These are phyloP conservation scores for Agarophyton chilense DNA, from an alignment of 23 red algal species.

Conservation along the genomic window DNA sequence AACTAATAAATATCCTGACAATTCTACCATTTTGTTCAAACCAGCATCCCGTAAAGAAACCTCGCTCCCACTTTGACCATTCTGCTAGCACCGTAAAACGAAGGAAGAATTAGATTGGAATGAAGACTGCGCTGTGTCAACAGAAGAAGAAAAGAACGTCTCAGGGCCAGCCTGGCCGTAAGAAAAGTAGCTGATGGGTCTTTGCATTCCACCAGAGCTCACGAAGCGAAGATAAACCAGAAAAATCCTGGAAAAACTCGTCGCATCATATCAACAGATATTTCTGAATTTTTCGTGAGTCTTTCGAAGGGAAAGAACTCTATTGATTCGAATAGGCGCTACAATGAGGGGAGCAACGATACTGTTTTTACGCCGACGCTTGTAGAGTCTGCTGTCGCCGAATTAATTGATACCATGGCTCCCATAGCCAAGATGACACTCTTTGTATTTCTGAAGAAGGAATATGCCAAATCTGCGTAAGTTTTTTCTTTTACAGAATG, in stretches of 20 bases:
- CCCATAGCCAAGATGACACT: too few species aligned
- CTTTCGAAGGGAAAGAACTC: background rate
- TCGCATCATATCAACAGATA: background rate
- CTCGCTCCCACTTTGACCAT: too few species aligned
- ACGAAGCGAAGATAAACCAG: background rate
- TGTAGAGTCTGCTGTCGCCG: background rate
- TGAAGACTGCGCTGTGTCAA: background rate
- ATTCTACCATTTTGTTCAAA: too few species aligned
- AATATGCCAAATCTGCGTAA: background rate
- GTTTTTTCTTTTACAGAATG: background rate
- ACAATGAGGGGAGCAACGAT: slow-evolving; percentile 12
- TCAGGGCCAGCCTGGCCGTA: background rate
- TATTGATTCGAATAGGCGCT: background rate
- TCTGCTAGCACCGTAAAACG: background rate
- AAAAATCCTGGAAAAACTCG: background rate
- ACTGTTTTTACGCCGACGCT: background rate
- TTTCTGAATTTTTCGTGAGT: background rate
- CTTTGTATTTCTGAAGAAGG: too few species aligned
- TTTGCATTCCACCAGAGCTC: background rate
- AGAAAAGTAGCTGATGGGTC: background rate
- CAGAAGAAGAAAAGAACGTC: background rate
- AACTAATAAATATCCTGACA: background rate
- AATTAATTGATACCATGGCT: background rate
- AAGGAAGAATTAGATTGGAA: background rate
- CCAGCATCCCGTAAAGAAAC: too few species aligned